These are phyloP conservation scores for Pythium volutum DNA, from an alignment of 352 stramenopile species.

Conservation along the genomic window DNA sequence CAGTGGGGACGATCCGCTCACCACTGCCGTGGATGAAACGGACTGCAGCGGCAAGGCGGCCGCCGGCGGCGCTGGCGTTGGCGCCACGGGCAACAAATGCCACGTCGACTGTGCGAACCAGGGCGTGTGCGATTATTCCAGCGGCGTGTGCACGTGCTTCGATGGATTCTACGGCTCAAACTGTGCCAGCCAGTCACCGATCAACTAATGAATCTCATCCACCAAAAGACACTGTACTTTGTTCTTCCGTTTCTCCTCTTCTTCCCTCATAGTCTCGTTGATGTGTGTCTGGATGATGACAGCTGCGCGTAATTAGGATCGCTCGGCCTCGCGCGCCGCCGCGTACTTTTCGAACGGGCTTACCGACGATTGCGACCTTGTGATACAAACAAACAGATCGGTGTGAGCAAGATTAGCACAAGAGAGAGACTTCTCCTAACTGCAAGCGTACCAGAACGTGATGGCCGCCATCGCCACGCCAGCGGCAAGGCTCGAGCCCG, in stretches of 20 bases:
- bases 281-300: neutral
- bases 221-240: neutral
- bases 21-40: constrained; percentile 83
- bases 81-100: constrained; percentile 50
- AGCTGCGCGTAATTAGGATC: constrained; percentile 35
- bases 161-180: constrained; percentile 77
- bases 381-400: no score
- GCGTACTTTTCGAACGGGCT: constrained; percentile 73
- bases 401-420: neutral
- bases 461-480: constrained; percentile 46
- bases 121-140: constrained; percentile 69
- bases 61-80: constrained; percentile 34
- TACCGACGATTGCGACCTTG: constrained; percentile 39
- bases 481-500: constrained; percentile 42
- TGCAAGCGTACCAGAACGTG: constrained; percentile 58
- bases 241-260: neutral
- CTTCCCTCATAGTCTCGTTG: neutral
- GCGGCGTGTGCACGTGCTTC: constrained; percentile 66
- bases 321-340: constrained; percentile 38
- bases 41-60: constrained; percentile 66
- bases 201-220: constrained; percentile 19
- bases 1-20: constrained; percentile 79
- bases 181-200: constrained; percentile 61
- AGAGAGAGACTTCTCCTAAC: neutral
- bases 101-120: constrained; percentile 80